These are phyloP conservation scores for Lantana camara DNA, from an alignment of 257 asterid genomes.

Conservation along the genomic window DNA sequence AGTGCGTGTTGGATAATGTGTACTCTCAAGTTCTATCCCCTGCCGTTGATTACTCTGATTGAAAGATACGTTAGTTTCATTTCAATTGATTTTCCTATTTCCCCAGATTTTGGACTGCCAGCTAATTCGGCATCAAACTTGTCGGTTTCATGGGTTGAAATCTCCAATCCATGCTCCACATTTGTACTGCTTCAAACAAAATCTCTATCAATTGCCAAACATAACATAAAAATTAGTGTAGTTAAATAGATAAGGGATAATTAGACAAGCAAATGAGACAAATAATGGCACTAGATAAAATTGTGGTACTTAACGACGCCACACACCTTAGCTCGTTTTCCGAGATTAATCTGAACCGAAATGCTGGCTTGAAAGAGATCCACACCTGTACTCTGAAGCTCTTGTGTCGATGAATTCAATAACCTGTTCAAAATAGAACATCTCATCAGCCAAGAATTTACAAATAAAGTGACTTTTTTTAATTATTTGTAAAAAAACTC, in stretches of 20 bases:
- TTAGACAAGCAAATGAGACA: no score
- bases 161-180: conserved; percentile 52
- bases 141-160: conserved; percentile 35
- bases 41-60: conserved; percentile 44
- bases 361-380: conserved; percentile 85
- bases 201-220: conserved; percentile 63
- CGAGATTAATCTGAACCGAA: conserved; percentile 86
- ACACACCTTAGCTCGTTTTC: conserved; percentile 68
- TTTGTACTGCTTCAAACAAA: conserved; percentile 41
- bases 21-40: conserved; percentile 65
- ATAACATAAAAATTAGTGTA: no score
- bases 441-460: conserved; percentile 15
- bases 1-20: conserved; percentile 78
- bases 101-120: conserved; percentile 45
- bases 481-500: conserved; percentile 26
- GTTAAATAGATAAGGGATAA: no score
- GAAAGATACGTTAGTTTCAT: conserved; percentile 47
- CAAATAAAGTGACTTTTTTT: background rate
- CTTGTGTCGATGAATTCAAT: conserved; percentile 76
- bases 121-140: conserved; percentile 28
- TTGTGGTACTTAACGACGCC: no score
- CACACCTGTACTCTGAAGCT: conserved; percentile 79
- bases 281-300: no score
- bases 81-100: conserved; percentile 45
- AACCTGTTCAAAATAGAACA: conserved; percentile 52